phyloP scores from a whole-genome alignment of 2,329 filamentous ascomycete species.

The Pseudogymnoascus sp. region DNA sequence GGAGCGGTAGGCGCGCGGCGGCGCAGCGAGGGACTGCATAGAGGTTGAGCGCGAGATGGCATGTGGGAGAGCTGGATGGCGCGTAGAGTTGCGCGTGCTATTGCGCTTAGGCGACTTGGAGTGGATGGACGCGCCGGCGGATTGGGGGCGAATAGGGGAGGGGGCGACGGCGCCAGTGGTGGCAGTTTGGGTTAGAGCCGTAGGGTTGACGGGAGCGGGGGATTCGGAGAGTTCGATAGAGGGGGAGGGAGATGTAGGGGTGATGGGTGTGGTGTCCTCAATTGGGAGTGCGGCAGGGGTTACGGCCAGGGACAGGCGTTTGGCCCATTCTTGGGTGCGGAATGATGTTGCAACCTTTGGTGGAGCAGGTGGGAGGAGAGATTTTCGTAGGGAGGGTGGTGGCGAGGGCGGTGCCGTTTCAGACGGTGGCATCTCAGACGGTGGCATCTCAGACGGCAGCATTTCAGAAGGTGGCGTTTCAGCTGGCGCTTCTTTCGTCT shows the following conservation, averaged over 20 bases:
- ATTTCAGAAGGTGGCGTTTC: neutral
- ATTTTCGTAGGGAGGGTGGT: conserved; percentile 46
- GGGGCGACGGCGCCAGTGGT: conserved; percentile 41
- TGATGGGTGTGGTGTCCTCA: conserved; percentile 1
- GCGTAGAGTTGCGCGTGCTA: conserved; percentile 1
- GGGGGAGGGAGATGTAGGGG: conserved; percentile 8
- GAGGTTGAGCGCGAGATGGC: neutral
- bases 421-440: conserved; percentile 23
- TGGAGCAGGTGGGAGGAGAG: conserved; percentile 60
- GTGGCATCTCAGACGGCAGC: neutral
- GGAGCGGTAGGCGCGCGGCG: neutral
- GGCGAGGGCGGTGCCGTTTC: conserved; percentile 39
- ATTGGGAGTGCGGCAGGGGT: conserved; percentile 37
- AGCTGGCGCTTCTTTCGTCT: neutral
- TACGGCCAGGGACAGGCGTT: conserved; percentile 75
- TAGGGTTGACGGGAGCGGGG: conserved; percentile 20
- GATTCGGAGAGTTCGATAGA: conserved; percentile 21
- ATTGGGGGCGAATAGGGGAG: neutral
- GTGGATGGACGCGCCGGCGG: neutral
- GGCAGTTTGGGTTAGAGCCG: conserved; percentile 24
- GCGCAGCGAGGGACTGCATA: neutral
- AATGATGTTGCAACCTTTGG: conserved; percentile 76
- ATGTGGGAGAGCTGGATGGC: neutral
- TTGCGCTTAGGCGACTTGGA: conserved; percentile 2
- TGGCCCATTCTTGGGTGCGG: conserved; percentile 93